Percentiles rank a stretch among this genome's conserved stretches.
These are phyloP conservation scores for Trichophyton benhamiae DNA, from an alignment of 2,329 filamentous ascomycete species.

Conservation along the genomic window DNA sequence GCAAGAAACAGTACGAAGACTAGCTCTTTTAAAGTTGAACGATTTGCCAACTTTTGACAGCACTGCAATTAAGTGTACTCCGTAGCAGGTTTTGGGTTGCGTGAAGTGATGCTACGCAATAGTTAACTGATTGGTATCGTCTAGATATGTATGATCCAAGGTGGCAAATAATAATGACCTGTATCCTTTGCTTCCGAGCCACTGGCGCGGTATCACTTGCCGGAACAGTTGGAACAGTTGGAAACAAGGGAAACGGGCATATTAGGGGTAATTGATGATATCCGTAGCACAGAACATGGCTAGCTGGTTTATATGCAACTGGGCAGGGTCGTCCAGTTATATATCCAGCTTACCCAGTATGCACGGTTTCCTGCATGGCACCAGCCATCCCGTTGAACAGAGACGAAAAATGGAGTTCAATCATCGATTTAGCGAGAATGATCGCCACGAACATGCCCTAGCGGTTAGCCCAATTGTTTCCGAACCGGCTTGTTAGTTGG, in stretches of 20 bases:
- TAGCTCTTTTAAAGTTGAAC: not conserved
- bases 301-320: not conserved
- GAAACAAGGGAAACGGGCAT: not conserved
- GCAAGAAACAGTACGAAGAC: not conserved
- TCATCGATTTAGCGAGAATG: not conserved
- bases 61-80: not conserved
- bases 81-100: not conserved
- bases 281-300: not conserved
- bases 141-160: not conserved
- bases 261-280: not conserved
- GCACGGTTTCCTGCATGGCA: not conserved
- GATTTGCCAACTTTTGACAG: not conserved
- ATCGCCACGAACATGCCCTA: not conserved
- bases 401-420: not conserved
- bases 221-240: not conserved
- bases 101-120: not conserved
- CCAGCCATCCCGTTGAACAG: not conserved
- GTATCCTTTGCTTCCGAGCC: not conserved
- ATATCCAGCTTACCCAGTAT: not conserved
- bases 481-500: not conserved
- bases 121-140: not conserved
- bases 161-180: not conserved
- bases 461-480: not conserved
- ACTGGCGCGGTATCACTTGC: not conserved
- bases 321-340: not conserved